These are phyloP conservation scores for Fusarium praegraminearum DNA, from an alignment of 2,329 filamentous ascomycete species.

Conservation along the genomic window DNA sequence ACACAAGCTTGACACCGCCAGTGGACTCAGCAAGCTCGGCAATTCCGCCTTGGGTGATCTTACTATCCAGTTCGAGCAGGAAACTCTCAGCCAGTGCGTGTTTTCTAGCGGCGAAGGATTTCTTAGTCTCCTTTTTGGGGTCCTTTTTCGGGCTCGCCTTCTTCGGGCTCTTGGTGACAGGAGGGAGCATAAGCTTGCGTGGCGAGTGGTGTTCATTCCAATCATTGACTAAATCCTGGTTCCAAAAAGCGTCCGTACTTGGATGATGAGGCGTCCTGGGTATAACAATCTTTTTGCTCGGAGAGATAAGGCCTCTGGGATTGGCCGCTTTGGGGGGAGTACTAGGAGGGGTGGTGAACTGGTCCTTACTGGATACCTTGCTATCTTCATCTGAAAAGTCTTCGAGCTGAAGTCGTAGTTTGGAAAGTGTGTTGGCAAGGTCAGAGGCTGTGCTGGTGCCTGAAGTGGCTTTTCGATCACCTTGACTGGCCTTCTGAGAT, in stretches of 20 bases:
- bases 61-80: conserved; percentile 74
- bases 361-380: conserved; percentile 9
- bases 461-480: background rate
- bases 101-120: conserved; percentile 72
- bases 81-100: conserved; percentile 73
- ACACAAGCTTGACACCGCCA: conserved; percentile 77
- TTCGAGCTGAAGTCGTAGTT: conserved; percentile 42
- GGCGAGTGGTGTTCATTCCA: conserved; percentile 74
- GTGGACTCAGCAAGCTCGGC: conserved; percentile 68
- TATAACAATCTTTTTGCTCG: conserved; percentile 55
- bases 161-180: conserved; percentile 44
- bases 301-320: conserved; percentile 46
- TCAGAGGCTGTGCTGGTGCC: conserved; percentile 33
- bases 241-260: conserved; percentile 70
- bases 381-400: conserved; percentile 44
- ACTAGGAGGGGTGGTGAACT: conserved; percentile 42
- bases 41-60: conserved; percentile 72
- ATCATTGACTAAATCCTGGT: conserved; percentile 67
- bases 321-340: conserved; percentile 36
- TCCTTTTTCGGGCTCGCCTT: conserved; percentile 55
- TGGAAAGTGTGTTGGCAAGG: conserved; percentile 43
- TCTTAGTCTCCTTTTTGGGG: conserved; percentile 59
- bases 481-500: conserved; percentile 13
- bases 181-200: conserved; percentile 54
- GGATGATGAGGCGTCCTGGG: conserved; percentile 66